These are phyloP conservation scores for Diatrype stigma DNA, from an alignment of 2,329 filamentous ascomycete species.

Conservation along the genomic window DNA sequence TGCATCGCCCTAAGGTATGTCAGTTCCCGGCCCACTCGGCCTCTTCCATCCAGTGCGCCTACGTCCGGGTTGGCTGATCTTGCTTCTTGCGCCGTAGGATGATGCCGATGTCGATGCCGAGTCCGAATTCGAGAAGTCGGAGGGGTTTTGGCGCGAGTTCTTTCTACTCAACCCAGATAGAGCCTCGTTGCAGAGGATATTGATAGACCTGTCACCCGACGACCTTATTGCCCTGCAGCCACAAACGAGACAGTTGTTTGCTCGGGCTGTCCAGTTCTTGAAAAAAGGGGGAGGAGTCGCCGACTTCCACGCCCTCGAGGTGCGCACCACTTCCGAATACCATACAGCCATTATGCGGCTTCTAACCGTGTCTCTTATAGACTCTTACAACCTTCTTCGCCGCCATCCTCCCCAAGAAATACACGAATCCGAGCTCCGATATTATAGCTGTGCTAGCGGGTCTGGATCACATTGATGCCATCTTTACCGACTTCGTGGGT, in stretches of 20 bases:
- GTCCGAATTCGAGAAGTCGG: conserved; percentile 64
- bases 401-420: conserved; percentile 79
- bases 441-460: conserved; percentile 87
- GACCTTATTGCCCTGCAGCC: conserved; percentile 73
- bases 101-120: conserved; percentile 56
- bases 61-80: conserved; percentile 17
- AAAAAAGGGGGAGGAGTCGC: conserved; percentile 57
- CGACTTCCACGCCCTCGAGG: conserved; percentile 80
- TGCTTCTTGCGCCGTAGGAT: conserved; percentile 34
- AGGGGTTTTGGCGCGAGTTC: conserved; percentile 95
- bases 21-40: background rate
- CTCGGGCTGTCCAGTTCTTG: conserved; percentile 65
- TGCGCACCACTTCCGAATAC: conserved; percentile 39
- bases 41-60: background rate
- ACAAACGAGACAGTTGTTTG: conserved; percentile 75
- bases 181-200: conserved; percentile 59
- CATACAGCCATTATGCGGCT: background rate
- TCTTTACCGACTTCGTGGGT: conserved; percentile 85
- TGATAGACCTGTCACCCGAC: conserved; percentile 68
- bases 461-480: conserved; percentile 78
- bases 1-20: conserved; percentile 23
- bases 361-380: conserved; percentile 56
- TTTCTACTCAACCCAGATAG: conserved; percentile 84
- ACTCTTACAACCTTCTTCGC: conserved; percentile 86
- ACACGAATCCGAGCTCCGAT: conserved; percentile 92